Evolutionary conservation across 73 alveolate genomes (phyloP).

Genomic region (Paramecium sexaurelia): DNA sequence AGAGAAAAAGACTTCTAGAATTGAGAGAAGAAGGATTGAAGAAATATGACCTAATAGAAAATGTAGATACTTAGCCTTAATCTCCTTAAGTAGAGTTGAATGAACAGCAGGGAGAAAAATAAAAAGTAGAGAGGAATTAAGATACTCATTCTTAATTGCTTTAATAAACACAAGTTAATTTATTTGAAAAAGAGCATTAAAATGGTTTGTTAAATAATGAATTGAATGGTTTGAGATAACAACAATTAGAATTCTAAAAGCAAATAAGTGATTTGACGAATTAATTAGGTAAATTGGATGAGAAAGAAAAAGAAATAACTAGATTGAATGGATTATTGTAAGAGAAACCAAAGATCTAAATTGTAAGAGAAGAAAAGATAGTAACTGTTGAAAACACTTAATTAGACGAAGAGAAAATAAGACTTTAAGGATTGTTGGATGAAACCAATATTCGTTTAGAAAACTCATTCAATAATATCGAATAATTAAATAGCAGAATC

Average conservation of each 20-base stretch:
- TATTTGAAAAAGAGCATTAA: slow-evolving; percentile 40
- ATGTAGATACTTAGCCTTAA: not conserved
- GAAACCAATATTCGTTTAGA: not conserved
- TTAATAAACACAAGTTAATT: not conserved
- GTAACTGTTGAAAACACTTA: not conserved
- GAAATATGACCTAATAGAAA: not conserved
- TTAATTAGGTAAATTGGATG: not conserved
- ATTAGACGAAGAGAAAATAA: not conserved
- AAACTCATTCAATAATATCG: not conserved
- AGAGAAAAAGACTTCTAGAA: slow-evolving; percentile 33
- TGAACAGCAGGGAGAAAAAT: not conserved
- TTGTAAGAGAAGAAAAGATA: not conserved
- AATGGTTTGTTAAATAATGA: not conserved
- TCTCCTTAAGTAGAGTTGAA: not conserved
- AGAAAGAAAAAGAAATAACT: slow-evolving; percentile 10
- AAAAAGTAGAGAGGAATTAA: not conserved
- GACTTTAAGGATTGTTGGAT: not conserved
- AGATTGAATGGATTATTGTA: not conserved
- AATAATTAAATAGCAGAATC: not conserved
- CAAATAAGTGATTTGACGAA: not conserved
- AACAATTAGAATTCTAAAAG: not conserved
- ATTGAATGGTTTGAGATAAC: not conserved
- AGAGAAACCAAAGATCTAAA: slow-evolving; percentile 9
- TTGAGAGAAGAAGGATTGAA: not conserved
- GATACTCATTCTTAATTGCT: not conserved